Conservation (phyloP, 1,139 yeast species). For the Yamadazyma dendronema region DNA sequence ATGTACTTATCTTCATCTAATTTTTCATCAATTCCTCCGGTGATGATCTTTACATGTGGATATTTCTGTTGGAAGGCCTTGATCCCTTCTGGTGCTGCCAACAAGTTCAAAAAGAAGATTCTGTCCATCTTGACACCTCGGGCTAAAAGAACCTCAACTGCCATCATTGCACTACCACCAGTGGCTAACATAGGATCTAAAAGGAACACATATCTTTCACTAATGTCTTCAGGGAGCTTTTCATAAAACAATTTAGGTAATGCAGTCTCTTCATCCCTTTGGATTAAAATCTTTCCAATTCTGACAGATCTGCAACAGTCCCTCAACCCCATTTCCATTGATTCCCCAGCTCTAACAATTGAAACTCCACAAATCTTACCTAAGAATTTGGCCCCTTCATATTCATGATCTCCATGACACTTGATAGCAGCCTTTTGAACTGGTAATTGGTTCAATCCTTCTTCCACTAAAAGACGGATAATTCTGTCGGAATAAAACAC, state of each 20-base stretch:
- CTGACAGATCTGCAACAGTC: slow-evolving; percentile 94
- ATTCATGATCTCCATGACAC: slow-evolving; percentile 75
- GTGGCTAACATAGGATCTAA: slow-evolving; percentile 98
- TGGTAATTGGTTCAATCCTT: slow-evolving; percentile 89
- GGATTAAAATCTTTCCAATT: slow-evolving; percentile 93
- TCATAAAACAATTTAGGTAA: slow-evolving; percentile 81
- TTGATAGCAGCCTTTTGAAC: slow-evolving; percentile 63
- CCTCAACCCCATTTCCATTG: slow-evolving; percentile 97
- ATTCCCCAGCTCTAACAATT: slow-evolving; percentile 96
- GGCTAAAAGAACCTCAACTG: slow-evolving; percentile 81
- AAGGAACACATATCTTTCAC: slow-evolving; percentile 82
- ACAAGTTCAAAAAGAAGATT: slow-evolving; percentile 82
- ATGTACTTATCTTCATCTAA: slow-evolving; percentile 83
- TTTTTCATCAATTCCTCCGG: slow-evolving; percentile 88
- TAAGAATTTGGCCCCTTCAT: slow-evolving; percentile 75
- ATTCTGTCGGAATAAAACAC: slow-evolving; percentile 94
- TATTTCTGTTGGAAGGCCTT: slow-evolving; percentile 70
- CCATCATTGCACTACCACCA: slow-evolving; percentile 98
- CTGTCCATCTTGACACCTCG: slow-evolving; percentile 87
- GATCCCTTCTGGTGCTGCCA: slow-evolving; percentile 95
- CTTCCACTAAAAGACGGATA: slow-evolving; percentile 89
- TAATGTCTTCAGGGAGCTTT: slow-evolving; percentile 88
- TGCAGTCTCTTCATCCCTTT: slow-evolving; percentile 89
- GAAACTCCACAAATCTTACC: slow-evolving; percentile 98
- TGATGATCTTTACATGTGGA: slow-evolving; percentile 84